phyloP scores from a whole-genome alignment of 2,329 filamentous ascomycete species.

The Fusarium pseudocircinatum region DNA sequence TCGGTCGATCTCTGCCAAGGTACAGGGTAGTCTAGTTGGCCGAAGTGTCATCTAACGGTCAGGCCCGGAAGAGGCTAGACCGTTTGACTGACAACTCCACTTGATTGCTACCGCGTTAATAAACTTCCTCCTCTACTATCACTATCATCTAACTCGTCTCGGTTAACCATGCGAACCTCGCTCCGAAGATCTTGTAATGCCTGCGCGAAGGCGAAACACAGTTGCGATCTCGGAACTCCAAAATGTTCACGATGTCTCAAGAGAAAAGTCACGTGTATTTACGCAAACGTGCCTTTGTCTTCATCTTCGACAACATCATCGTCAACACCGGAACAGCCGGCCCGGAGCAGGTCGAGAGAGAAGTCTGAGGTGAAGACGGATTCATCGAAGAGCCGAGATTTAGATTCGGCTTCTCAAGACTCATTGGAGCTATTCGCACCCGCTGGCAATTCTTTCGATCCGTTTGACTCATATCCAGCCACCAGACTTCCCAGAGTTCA shows the following conservation, averaged over 20 bases:
- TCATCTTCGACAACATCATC: conserved; percentile 6
- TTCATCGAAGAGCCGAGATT: not conserved
- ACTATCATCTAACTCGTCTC: conserved; percentile 10
- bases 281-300: conserved; percentile 63
- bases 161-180: conserved; percentile 59
- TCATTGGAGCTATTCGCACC: conserved; percentile 30
- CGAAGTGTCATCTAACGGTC: not conserved
- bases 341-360: not conserved
- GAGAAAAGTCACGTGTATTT: conserved; percentile 57
- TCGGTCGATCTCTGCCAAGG: not conserved
- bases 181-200: conserved; percentile 66
- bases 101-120: conserved; percentile 1
- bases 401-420: not conserved
- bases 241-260: conserved; percentile 65
- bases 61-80: not conserved
- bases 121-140: conserved; percentile 17
- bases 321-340: conserved; percentile 13
- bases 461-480: conserved; percentile 65
- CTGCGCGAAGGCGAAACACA: conserved; percentile 65
- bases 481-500: conserved; percentile 61
- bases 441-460: conserved; percentile 56
- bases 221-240: conserved; percentile 64
- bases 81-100: not conserved
- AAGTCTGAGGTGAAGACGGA: not conserved
- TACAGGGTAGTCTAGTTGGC: not conserved